These are phyloP conservation scores for Diplogelasinospora grovesii DNA, from an alignment of 495 filamentous ascomycete genomes.

Conservation along the genomic window DNA sequence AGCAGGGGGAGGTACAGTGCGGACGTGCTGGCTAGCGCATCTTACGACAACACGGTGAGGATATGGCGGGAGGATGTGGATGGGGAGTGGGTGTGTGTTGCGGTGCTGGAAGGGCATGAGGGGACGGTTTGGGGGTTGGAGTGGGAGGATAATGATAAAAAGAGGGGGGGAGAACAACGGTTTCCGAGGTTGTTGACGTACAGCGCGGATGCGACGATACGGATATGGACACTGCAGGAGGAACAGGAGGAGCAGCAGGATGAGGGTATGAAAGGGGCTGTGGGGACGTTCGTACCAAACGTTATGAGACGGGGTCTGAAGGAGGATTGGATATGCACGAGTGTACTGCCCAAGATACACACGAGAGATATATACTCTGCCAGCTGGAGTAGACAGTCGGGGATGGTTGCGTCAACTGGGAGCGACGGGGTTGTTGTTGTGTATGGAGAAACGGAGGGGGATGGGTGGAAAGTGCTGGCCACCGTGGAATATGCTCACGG, in stretches of 20 bases:
- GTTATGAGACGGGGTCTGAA: constrained; percentile 69
- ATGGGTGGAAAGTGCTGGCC: constrained; percentile 60
- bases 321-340: constrained; percentile 76
- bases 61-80: constrained; percentile 86
- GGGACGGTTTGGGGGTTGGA: constrained; percentile 83
- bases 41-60: constrained; percentile 87
- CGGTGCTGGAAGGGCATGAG: constrained; percentile 66
- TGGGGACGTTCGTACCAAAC: constrained; percentile 52
- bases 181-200: constrained; percentile 65
- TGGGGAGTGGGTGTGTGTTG: constrained; percentile 84
- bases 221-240: constrained; percentile 66
- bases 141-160: constrained; percentile 66
- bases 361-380: constrained; percentile 74
- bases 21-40: constrained; percentile 73
- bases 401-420: constrained; percentile 72
- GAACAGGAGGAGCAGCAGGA: constrained; percentile 44
- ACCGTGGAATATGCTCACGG: constrained; percentile 68
- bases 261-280: constrained; percentile 8
- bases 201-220: constrained; percentile 70
- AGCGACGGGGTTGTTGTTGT: constrained; percentile 80
- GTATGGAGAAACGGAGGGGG: constrained; percentile 55
- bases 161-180: constrained; percentile 24
- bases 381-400: constrained; percentile 68
- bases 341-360: constrained; percentile 64
- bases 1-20: constrained; percentile 24